These are phyloP conservation scores for Durusdinium trenchii DNA, from an alignment of 73 alveolate species.

Conservation along the genomic window DNA sequence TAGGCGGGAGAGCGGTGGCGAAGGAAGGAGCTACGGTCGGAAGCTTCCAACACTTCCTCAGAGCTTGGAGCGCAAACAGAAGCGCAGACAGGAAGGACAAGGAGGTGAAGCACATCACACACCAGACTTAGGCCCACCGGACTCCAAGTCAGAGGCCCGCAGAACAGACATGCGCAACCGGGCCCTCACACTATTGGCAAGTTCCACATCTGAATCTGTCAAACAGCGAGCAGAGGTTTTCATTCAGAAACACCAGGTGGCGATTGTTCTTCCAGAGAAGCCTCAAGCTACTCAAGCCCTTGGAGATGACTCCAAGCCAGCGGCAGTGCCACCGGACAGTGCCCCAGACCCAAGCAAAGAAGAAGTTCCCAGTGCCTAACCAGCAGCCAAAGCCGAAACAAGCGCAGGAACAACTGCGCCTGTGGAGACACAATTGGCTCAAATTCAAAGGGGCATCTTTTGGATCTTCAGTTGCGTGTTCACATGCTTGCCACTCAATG, in stretches of 20 bases:
- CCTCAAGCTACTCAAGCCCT: neutral
- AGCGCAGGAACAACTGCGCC: neutral
- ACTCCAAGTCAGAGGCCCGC: no score
- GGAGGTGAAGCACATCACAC: no score
- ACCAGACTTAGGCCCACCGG: no score
- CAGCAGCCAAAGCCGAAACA: neutral
- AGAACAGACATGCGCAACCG: slow-evolving; percentile 43
- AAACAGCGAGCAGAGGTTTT: slow-evolving; percentile 44
- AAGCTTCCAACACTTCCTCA: no score
- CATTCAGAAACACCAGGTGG: slow-evolving; percentile 79
- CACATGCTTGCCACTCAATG: slow-evolving; percentile 24
- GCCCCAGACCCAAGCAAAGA: neutral
- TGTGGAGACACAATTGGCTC: slow-evolving; percentile 33
- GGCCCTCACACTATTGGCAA: slow-evolving; percentile 50
- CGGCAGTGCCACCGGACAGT: neutral
- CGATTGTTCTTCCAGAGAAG: neutral
- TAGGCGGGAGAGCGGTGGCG: no score
- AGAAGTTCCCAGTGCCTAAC: neutral
- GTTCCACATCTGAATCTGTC: slow-evolving; percentile 53
- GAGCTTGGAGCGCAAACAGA: no score
- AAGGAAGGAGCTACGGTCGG: no score
- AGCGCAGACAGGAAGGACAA: no score
- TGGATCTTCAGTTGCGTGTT: slow-evolving; percentile 43
- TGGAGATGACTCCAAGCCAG: neutral
- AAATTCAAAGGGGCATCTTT: slow-evolving; percentile 12